Percentiles rank a stretch among this genome's conserved stretches.
Evolutionary conservation across 257 asterid species (phyloP).

Genomic region (Oldenlandia corymbosa): DNA sequence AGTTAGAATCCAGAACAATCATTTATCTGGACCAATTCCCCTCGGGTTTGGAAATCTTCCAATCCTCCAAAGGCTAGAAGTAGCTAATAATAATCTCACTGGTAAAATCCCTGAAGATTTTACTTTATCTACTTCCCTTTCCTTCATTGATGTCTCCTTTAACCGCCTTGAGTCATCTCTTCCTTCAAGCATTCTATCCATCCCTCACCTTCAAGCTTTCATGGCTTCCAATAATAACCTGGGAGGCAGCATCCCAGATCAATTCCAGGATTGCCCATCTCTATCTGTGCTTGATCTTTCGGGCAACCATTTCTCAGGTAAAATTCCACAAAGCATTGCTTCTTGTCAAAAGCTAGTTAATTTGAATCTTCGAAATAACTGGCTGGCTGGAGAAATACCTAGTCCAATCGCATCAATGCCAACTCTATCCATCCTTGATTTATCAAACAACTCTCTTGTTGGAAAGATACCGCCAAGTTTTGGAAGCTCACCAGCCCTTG

Average conservation of each 20-base stretch:
- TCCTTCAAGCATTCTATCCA: conserved; percentile 45
- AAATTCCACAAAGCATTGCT: conserved; percentile 60
- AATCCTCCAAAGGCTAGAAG: conserved; percentile 52
- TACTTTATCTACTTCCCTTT: conserved; percentile 47
- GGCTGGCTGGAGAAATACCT: conserved; percentile 63
- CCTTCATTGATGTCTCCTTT: conserved; percentile 54
- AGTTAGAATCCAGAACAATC: conserved; percentile 58
- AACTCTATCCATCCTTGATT: conserved; percentile 54
- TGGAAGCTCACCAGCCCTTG: conserved; percentile 70
- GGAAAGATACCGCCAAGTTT: conserved; percentile 58
- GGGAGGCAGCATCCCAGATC: conserved; percentile 52
- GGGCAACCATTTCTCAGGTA: conserved; percentile 49
- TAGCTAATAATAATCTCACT: conserved; percentile 50
- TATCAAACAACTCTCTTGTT: conserved; percentile 56
- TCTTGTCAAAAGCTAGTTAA: conserved; percentile 55
- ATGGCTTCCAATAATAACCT: conserved; percentile 51
- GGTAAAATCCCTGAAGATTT: conserved; percentile 68
- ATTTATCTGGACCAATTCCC: conserved; percentile 61
- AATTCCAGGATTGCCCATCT: conserved; percentile 58
- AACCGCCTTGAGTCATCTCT: conserved; percentile 49
- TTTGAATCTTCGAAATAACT: conserved; percentile 48
- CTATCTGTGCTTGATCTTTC: conserved; percentile 61
- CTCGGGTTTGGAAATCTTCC: conserved; percentile 62
- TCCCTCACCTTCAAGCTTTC: conserved; percentile 56
- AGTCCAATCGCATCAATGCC: conserved; percentile 50